These are phyloP conservation scores for Apiotrichum veenhuisii DNA, from an alignment of 1,284 basidiomycete genomes.

Conservation along the genomic window DNA sequence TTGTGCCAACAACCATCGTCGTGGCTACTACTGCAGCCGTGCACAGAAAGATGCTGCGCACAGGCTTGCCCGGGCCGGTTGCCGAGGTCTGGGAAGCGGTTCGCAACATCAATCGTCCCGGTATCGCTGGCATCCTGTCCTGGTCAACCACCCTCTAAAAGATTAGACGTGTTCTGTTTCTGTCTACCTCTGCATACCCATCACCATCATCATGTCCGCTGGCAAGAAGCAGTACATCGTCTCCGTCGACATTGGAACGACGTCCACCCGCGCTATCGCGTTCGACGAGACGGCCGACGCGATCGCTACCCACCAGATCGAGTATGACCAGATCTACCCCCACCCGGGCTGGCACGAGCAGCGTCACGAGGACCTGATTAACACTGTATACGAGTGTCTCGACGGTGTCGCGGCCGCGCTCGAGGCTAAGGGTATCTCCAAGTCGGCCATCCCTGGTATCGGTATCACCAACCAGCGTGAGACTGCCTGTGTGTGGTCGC, in stretches of 20 bases:
- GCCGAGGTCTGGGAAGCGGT: too few relatives aligned
- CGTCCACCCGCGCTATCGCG: constrained; percentile 87
- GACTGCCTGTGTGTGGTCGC: constrained; percentile 91
- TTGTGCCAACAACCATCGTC: too few relatives aligned
- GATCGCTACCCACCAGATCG: constrained; percentile 77
- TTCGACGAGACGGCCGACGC: constrained; percentile 87
- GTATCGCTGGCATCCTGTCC: too few relatives aligned
- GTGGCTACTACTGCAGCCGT: too few relatives aligned
- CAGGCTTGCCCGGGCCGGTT: too few relatives aligned
- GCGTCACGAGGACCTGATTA: constrained; percentile 77
- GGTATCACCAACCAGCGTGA: constrained; percentile 93
- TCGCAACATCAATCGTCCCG: too few relatives aligned
- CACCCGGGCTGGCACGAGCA: constrained; percentile 96
- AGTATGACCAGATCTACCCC: constrained; percentile 88
- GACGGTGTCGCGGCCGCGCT: constrained; percentile 66
- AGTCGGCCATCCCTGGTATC: constrained; percentile 81
- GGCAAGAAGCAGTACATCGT: constrained; percentile 10
- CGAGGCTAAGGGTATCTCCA: constrained; percentile 65
- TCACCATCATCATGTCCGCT: constrained; percentile 5
- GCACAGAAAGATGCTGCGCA: too few relatives aligned
- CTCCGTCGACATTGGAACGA: constrained; percentile 15
- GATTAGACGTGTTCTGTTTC: too few relatives aligned
- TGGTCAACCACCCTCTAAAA: not conserved
- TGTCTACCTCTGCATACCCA: not conserved
- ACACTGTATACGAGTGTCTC: constrained; percentile 74